These are phyloP conservation scores for Colletotrichum nymphaeae DNA, from an alignment of 2,329 filamentous ascomycete genomes.

Conservation along the genomic window DNA sequence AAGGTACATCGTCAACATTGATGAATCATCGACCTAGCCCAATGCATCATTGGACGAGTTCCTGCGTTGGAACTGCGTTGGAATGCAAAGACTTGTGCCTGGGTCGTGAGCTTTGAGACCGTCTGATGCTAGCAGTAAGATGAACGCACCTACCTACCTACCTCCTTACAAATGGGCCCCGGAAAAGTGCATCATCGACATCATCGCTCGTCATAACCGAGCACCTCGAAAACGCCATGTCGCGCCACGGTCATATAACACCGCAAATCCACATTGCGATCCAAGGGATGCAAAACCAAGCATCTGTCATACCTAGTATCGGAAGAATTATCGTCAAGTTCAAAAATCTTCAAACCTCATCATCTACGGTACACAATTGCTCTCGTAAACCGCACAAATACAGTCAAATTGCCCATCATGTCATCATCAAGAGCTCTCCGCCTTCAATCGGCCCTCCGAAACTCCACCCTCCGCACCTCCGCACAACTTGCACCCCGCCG, in stretches of 20 bases:
- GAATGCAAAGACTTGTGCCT: background rate
- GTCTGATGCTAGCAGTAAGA: background rate
- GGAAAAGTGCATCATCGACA: background rate
- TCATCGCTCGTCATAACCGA: constrained; percentile 18
- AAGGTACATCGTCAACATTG: background rate
- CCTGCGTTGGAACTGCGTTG: background rate
- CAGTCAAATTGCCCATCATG: background rate
- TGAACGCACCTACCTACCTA: background rate
- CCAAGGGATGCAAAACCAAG: background rate
- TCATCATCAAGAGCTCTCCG: constrained; percentile 7
- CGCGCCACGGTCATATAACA: background rate
- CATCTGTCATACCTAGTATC: background rate
- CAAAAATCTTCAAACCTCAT: too few relatives aligned
- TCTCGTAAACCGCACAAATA: background rate
- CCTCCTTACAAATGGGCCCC: background rate
- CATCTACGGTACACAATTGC: too few relatives aligned
- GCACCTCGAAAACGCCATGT: background rate
- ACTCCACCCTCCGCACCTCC: background rate
- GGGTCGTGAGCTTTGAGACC: background rate
- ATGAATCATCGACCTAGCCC: background rate
- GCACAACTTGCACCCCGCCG: background rate
- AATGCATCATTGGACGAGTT: background rate
- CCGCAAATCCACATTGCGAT: background rate
- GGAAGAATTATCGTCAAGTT: too few relatives aligned
- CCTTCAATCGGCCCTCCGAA: background rate